These are phyloP conservation scores for Acer saccharum DNA, from an alignment of 345 rosid genomes.

Conservation along the genomic window DNA sequence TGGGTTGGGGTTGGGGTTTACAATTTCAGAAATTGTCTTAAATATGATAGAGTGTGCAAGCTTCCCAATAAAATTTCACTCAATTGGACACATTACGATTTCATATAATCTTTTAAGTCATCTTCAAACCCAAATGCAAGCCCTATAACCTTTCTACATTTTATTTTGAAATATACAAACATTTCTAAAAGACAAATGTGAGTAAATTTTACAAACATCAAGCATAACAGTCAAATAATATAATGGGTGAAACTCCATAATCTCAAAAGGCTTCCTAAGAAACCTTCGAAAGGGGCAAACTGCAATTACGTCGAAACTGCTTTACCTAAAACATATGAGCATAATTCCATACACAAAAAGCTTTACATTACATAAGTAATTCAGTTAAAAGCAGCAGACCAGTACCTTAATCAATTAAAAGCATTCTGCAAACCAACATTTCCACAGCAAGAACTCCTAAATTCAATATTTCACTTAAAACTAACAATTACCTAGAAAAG, in stretches of 20 bases:
- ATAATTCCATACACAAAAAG: slow-evolving; percentile 11
- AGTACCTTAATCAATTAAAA: slow-evolving; percentile 8
- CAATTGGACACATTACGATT: not conserved
- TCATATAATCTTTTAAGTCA: not conserved
- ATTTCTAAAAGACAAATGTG: not conserved
- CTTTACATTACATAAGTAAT: slow-evolving; percentile 3
- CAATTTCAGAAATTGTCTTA: not conserved
- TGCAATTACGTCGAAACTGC: slow-evolving; percentile 18
- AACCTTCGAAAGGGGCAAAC: slow-evolving; percentile 6
- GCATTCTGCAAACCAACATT: not conserved
- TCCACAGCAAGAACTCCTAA: slow-evolving; percentile 8
- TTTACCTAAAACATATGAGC: slow-evolving; percentile 12
- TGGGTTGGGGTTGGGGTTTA: not conserved
- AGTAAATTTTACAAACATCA: not conserved
- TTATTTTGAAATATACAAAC: not conserved
- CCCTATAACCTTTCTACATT: not conserved
- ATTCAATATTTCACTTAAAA: not conserved
- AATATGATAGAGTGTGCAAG: not conserved
- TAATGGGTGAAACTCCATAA: not conserved
- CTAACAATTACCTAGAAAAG: slow-evolving; percentile 17
- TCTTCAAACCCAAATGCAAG: not conserved
- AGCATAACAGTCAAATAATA: not conserved
- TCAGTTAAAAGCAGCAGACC: not conserved
- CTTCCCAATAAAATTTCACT: not conserved
- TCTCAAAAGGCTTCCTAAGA: too few relatives aligned